Percentiles rank a stretch among this genome's conserved stretches.
These are phyloP conservation scores for Plectranthus barbatus DNA, from an alignment of 257 asterid genomes.

Conservation along the genomic window DNA sequence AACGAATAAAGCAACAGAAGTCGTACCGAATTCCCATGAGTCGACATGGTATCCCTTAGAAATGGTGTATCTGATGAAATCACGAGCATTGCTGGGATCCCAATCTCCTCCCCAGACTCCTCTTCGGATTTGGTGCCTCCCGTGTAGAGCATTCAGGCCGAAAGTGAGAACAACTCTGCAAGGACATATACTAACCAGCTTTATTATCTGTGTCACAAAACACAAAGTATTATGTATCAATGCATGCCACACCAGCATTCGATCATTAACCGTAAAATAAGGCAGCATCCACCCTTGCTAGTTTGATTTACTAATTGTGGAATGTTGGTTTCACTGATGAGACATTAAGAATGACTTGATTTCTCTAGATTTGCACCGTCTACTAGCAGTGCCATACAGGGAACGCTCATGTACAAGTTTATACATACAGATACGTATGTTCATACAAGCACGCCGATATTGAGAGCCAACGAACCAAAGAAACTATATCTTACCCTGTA, in stretches of 20 bases:
- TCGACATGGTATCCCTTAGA: constrained; percentile 62
- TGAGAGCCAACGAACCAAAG: neutral
- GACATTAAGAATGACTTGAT: too few relatives aligned
- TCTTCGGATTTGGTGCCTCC: constrained; percentile 44
- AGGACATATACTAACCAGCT: neutral
- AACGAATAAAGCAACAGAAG: neutral
- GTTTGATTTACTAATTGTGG: too few relatives aligned
- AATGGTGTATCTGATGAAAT: constrained; percentile 60
- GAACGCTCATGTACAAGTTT: neutral
- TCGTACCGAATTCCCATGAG: constrained; percentile 94
- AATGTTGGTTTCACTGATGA: too few relatives aligned
- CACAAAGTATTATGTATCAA: too few relatives aligned
- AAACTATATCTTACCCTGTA: constrained; percentile 52
- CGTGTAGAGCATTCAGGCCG: constrained; percentile 85
- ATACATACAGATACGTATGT: neutral
- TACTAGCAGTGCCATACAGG: too few relatives aligned
- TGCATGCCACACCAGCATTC: too few relatives aligned
- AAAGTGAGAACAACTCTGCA: constrained; percentile 71
- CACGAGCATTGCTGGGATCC: constrained; percentile 66
- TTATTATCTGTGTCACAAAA: too few relatives aligned
- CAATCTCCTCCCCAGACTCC: constrained; percentile 72
- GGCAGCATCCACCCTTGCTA: too few relatives aligned
- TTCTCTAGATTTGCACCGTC: too few relatives aligned
- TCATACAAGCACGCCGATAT: neutral
- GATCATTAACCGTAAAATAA: too few relatives aligned